Evolutionary conservation across 192 early-diverging fungal species (phyloP).

Genomic region (Geranomyces variabilis): DNA sequence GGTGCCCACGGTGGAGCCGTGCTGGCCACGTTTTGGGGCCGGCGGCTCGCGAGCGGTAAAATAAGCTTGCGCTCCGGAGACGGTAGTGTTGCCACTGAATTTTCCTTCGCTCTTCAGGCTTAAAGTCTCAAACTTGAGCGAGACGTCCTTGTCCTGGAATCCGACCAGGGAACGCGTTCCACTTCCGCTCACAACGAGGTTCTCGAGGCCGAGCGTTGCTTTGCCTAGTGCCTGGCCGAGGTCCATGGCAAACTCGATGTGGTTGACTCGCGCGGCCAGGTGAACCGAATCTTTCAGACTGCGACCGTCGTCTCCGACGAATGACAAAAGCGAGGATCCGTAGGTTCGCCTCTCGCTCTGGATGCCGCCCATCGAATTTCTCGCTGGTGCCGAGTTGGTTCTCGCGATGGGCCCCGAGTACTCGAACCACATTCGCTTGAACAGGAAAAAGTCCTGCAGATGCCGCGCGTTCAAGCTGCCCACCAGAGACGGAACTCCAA

Average conservation of each 20-base stretch:
- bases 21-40: not conserved
- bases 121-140: conserved; percentile 43
- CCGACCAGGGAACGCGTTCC: conserved; percentile 37
- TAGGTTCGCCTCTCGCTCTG: conserved; percentile 8
- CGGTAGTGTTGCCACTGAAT: conserved; percentile 49
- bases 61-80: conserved; percentile 24
- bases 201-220: conserved; percentile 53
- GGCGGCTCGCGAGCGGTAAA: conserved; percentile 21
- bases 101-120: conserved; percentile 63
- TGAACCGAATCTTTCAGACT: conserved; percentile 7
- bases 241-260: conserved; percentile 44
- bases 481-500: conserved; percentile 59
- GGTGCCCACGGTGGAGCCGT: conserved; percentile 13
- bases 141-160: conserved; percentile 43
- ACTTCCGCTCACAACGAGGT: conserved; percentile 37
- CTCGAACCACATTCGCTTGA: conserved; percentile 71
- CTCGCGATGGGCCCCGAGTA: conserved; percentile 19
- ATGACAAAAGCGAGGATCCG: conserved; percentile 27
- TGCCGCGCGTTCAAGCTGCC: conserved; percentile 69
- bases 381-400: not conserved
- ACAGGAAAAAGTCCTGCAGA: conserved; percentile 72
- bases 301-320: conserved; percentile 12
- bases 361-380: conserved; percentile 5
- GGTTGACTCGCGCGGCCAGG: conserved; percentile 22
- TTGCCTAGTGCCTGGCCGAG: conserved; percentile 69